phyloP scores from a whole-genome alignment of 768 basidiomycete species.

The Sarcodon aspratus region DNA sequence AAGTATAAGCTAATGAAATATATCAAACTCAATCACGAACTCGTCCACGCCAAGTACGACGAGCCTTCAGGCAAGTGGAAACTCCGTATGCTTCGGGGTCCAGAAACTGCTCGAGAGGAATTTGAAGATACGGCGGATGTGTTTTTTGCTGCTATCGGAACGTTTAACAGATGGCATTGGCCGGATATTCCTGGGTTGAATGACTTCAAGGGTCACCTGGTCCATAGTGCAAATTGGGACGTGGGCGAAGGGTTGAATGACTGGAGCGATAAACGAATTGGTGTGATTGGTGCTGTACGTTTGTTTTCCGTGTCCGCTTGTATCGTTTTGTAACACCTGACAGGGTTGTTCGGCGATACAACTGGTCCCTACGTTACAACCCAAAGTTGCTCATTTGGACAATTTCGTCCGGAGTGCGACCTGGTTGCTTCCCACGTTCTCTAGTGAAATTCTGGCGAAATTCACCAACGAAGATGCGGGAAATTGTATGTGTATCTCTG shows the following conservation, averaged over 20 bases:
- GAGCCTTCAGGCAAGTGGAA: conserved; percentile 45
- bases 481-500: conserved; percentile 27
- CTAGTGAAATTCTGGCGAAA: conserved; percentile 25
- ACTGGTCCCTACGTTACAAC: conserved; percentile 42
- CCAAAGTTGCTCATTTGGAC: conserved; percentile 37
- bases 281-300: no score
- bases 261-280: no score
- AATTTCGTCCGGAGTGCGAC: conserved; percentile 53
- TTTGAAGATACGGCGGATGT: conserved; percentile 41
- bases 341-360: conserved; percentile 57
- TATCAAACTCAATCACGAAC: conserved; percentile 44
- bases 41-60: conserved; percentile 39
- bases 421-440: conserved; percentile 40
- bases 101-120: no score
- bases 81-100: conserved; percentile 33
- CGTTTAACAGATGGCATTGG: conserved; percentile 40
- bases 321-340: background rate
- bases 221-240: no score
- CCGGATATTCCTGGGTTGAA: conserved; percentile 51
- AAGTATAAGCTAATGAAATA: conserved; percentile 43
- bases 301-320: background rate
- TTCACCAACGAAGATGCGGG: conserved; percentile 22
- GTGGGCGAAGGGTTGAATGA: no score
- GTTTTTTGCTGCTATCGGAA: conserved; percentile 10
- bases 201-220: conserved; percentile 41